phyloP scores from a whole-genome alignment of 169 alveolate genomes.

The Plasmodium fragile region DNA sequence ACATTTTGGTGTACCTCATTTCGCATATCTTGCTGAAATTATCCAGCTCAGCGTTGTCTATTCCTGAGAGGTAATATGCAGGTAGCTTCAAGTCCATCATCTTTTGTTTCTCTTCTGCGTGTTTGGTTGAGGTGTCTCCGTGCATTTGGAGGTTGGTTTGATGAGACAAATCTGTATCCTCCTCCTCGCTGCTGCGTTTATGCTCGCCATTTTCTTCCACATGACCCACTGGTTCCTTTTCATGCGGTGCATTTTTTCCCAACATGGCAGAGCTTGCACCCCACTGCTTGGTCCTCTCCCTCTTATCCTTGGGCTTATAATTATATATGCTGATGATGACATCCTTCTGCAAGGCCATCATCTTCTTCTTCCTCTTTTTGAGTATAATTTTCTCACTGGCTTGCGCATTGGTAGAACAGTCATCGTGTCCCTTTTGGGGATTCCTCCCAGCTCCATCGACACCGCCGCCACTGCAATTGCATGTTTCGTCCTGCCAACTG shows the following conservation, averaged over 20 bases:
- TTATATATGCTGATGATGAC: constrained; percentile 39
- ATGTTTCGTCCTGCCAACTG: not conserved
- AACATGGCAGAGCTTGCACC: not conserved
- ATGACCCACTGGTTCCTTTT: not conserved
- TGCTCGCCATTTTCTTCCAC: not conserved
- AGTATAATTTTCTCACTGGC: not conserved
- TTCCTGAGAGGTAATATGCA: not conserved
- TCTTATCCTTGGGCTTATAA: constrained; percentile 14
- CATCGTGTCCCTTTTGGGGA: not conserved
- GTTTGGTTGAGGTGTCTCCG: not conserved
- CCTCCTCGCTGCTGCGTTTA: not conserved
- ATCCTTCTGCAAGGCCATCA: constrained; percentile 7
- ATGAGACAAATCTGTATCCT: not conserved
- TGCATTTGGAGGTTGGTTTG: not conserved
- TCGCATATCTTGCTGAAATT: constrained; percentile 33
- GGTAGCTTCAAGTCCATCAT: not conserved
- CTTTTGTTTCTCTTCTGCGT: not conserved
- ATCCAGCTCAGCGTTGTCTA: constrained; percentile 16
- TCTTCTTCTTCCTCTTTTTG: constrained; percentile 7
- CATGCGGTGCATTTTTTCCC: not conserved
- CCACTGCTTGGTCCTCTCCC: not conserved
- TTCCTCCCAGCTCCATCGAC: not conserved
- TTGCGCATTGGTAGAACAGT: not conserved
- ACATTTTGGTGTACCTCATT: constrained; percentile 28
- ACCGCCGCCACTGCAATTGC: not conserved